A percentile compares a stretch with the other conserved stretches of the same genome.
Conservation (phyloP, 306 rosid genomes). For the Mimosa pudica region DNA sequence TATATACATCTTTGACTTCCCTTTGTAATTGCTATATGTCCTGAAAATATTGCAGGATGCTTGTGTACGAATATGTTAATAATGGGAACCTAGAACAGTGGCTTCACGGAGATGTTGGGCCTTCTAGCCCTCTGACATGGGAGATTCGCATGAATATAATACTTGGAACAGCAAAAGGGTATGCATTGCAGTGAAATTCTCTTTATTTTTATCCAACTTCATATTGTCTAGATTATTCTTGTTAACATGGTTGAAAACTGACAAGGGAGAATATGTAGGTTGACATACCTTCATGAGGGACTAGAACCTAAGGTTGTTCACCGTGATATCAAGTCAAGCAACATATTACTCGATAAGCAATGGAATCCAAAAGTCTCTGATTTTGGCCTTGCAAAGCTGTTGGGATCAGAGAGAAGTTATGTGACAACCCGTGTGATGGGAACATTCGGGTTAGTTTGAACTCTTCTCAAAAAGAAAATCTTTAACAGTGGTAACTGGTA, state of each 20-base stretch:
- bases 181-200: slow-evolving; percentile 27
- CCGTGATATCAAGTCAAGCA: slow-evolving; percentile 85
- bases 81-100: slow-evolving; percentile 90
- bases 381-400: slow-evolving; percentile 84
- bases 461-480: not conserved
- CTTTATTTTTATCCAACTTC: not conserved
- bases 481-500: not conserved
- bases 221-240: not conserved
- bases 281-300: slow-evolving; percentile 82
- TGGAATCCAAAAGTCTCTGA: slow-evolving; percentile 84
- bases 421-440: slow-evolving; percentile 89
- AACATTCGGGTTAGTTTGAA: slow-evolving; percentile 70
- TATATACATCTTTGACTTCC: slow-evolving; percentile 4
- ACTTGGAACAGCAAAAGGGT: slow-evolving; percentile 89
- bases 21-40: not conserved
- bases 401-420: slow-evolving; percentile 75
- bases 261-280: slow-evolving; percentile 41
- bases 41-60: slow-evolving; percentile 50
- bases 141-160: slow-evolving; percentile 80
- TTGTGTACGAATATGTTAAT: slow-evolving; percentile 78
- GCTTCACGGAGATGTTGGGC: slow-evolving; percentile 91
- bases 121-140: slow-evolving; percentile 84
- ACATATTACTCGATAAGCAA: slow-evolving; percentile 74
- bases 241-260: not conserved
- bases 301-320: slow-evolving; percentile 83